Conservation (phyloP, 169 alveolate species). For the Plasmodium billcollinsi region DNA sequence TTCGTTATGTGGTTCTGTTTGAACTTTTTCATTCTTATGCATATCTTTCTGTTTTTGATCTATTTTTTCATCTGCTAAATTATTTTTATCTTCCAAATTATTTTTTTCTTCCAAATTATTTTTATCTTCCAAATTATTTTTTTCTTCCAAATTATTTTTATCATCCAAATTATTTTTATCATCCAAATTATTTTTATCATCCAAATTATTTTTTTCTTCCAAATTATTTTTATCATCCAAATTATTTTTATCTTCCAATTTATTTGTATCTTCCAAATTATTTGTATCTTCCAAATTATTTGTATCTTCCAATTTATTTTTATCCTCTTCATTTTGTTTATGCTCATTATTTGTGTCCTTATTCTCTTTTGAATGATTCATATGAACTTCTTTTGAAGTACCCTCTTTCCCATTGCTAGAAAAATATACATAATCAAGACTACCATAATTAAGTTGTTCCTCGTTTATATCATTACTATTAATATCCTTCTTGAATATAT, state of each 20-base stretch:
- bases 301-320: background rate
- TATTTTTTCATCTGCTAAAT: background rate
- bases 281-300: background rate
- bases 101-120: background rate
- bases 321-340: too few relatives aligned
- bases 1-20: too few relatives aligned
- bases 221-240: background rate
- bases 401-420: background rate
- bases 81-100: background rate
- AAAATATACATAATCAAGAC: slow-evolving; percentile 46
- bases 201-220: background rate
- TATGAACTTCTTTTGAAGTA: too few relatives aligned
- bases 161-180: background rate
- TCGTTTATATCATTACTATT: background rate
- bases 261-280: background rate
- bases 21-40: too few relatives aligned
- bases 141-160: background rate
- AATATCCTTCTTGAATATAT: background rate
- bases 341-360: too few relatives aligned
- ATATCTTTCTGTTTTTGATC: background rate
- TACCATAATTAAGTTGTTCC: background rate
- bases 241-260: background rate
- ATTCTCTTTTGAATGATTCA: too few relatives aligned
- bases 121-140: background rate
- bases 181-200: background rate